Percentiles rank a stretch among this genome's conserved stretches.
Evolutionary conservation across 768 basidiomycete species (phyloP).

Genomic region (Suillus brevipes): DNA sequence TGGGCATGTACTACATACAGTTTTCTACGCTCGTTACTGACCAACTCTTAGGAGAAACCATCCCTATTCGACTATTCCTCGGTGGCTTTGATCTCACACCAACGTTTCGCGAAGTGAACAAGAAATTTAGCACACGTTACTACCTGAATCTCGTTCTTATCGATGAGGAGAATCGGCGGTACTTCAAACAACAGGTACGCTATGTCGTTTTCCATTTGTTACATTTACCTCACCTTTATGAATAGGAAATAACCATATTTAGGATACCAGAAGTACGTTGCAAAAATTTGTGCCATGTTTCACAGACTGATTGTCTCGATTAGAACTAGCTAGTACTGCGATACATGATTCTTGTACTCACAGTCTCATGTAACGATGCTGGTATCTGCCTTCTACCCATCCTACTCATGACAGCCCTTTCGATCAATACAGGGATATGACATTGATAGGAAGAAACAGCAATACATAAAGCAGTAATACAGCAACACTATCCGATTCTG

Average conservation of each 20-base stretch:
- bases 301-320: conserved; percentile 8
- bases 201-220: conserved; percentile 12
- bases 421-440: background rate
- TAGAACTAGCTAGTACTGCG: conserved; percentile 35
- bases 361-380: background rate
- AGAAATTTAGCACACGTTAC: conserved; percentile 97
- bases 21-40: background rate
- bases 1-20: conserved; percentile 29
- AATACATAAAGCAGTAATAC: background rate
- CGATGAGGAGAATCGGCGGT: conserved; percentile 96
- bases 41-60: conserved; percentile 79
- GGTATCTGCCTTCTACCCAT: background rate
- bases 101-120: conserved; percentile 98
- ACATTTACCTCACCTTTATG: background rate
- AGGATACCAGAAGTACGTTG: conserved; percentile 79
- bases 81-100: conserved; percentile 98
- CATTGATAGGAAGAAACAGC: background rate
- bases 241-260: conserved; percentile 83
- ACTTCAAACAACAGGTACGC: conserved; percentile 91
- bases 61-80: conserved; percentile 95
- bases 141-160: conserved; percentile 97
- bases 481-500: background rate
- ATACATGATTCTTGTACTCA: conserved; percentile 1
- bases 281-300: background rate
- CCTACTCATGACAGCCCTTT: background rate